phyloP scores from a whole-genome alignment of 1,284 basidiomycete species.

The Amylostereum areolatum region DNA sequence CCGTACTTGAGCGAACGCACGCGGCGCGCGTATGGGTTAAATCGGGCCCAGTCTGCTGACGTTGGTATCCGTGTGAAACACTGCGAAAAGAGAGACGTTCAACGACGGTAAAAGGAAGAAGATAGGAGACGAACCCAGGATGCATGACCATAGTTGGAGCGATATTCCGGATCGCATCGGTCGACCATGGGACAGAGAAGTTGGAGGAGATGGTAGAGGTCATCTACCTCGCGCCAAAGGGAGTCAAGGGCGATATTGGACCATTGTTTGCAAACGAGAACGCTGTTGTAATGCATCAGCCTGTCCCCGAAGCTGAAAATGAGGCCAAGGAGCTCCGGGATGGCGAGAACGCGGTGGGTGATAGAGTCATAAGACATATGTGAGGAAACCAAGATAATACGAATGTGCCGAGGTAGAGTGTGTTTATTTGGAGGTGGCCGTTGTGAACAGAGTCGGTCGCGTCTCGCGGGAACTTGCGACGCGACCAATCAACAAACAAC shows the following conservation, averaged over 20 bases:
- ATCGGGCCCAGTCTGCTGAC: slow-evolving; percentile 49
- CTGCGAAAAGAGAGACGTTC: slow-evolving; percentile 16
- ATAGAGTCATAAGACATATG: slow-evolving; percentile 3
- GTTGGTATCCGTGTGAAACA: slow-evolving; percentile 38
- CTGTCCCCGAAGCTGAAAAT: slow-evolving; percentile 37
- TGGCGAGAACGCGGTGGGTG: slow-evolving; percentile 29
- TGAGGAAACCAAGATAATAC: neutral
- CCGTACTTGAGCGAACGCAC: slow-evolving; percentile 33
- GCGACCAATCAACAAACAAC: too few species aligned
- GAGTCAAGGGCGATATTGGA: slow-evolving; percentile 43
- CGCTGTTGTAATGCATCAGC: slow-evolving; percentile 32
- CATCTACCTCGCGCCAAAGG: slow-evolving; percentile 44
- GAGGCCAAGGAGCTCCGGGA: slow-evolving; percentile 47
- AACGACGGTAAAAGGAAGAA: neutral
- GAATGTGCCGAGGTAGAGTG: too few species aligned
- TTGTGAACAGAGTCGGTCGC: too few species aligned
- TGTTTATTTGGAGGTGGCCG: too few species aligned
- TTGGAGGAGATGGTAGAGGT: slow-evolving; percentile 37
- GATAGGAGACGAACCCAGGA: neutral
- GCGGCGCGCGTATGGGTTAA: slow-evolving; percentile 47
- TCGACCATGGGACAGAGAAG: slow-evolving; percentile 35
- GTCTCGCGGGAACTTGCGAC: too few species aligned
- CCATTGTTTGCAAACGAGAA: slow-evolving; percentile 47
- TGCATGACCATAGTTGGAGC: neutral
- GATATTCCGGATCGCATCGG: neutral